Conservation (phyloP, 1,284 basidiomycete species). For the Singerocomus inundabilis region DNA sequence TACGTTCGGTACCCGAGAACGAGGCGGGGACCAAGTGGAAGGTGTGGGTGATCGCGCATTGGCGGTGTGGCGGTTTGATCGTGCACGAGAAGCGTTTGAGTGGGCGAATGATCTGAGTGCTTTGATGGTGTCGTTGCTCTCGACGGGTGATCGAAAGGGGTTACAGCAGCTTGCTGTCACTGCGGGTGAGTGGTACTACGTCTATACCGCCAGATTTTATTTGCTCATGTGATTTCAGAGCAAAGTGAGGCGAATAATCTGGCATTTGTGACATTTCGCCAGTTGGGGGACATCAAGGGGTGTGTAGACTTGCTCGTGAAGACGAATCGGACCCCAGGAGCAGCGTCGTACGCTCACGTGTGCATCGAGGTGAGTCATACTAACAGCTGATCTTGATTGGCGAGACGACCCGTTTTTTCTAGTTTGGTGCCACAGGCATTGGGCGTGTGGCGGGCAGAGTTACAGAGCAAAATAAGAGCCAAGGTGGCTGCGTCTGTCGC, state of each 20-base stretch:
- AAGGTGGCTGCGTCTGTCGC: conserved; percentile 85
- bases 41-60: conserved; percentile 88
- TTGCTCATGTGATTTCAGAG: conserved; percentile 36
- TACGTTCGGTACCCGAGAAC: conserved; percentile 67
- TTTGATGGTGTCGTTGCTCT: conserved; percentile 81
- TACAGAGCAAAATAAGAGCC: conserved; percentile 65
- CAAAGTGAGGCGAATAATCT: conserved; percentile 89
- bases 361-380: conserved; percentile 64
- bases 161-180: conserved; percentile 64
- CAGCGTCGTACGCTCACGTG: conserved; percentile 95
- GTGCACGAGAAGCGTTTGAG: conserved; percentile 88
- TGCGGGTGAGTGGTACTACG: conserved; percentile 53
- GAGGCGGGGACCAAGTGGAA: conserved; percentile 95
- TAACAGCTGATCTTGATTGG: neutral
- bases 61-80: conserved; percentile 89
- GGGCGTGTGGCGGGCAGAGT: conserved; percentile 53
- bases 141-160: conserved; percentile 78
- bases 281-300: conserved; percentile 71
- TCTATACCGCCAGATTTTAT: neutral
- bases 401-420: neutral
- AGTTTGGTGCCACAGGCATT: conserved; percentile 67
- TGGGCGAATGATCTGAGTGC: conserved; percentile 85
- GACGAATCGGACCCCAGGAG: conserved; percentile 88
- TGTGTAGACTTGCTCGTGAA: conserved; percentile 86
- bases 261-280: conserved; percentile 85